phyloP scores from a whole-genome alignment of 2,329 filamentous ascomycete genomes.

The Diaporthe longicolla region DNA sequence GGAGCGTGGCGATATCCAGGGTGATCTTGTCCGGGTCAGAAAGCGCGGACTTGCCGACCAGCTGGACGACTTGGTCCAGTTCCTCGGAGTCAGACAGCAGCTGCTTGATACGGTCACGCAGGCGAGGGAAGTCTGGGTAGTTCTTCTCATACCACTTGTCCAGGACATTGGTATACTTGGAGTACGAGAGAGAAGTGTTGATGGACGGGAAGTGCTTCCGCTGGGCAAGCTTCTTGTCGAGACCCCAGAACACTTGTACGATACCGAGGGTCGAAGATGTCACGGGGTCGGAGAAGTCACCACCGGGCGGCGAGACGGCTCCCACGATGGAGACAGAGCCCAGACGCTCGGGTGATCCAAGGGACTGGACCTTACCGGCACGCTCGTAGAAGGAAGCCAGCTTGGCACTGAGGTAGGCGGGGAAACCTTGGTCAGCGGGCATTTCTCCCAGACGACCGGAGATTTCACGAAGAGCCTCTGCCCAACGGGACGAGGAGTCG shows the following conservation, averaged over 20 bases:
- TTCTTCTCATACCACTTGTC: slow-evolving; percentile 97
- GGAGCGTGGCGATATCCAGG: slow-evolving; percentile 87
- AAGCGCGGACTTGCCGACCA: slow-evolving; percentile 96
- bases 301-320: slow-evolving; percentile 95
- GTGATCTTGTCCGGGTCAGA: slow-evolving; percentile 99
- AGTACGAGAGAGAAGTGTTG: slow-evolving; percentile 95
- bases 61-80: slow-evolving; percentile 97
- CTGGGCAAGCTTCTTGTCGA: slow-evolving; percentile 99
- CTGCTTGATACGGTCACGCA: slow-evolving; percentile 94
- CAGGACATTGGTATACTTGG: slow-evolving; percentile 91
- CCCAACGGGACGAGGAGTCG: slow-evolving; percentile 97
- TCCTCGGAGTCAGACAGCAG: slow-evolving; percentile 96
- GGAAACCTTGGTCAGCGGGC: slow-evolving; percentile 99
- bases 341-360: slow-evolving; percentile 89
- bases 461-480: slow-evolving; percentile 97
- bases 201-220: slow-evolving; percentile 99
- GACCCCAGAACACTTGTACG: slow-evolving; percentile 99
- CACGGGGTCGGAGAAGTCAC: slow-evolving; percentile 99
- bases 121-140: slow-evolving; percentile 91
- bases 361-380: slow-evolving; percentile 86
- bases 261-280: slow-evolving; percentile 95
- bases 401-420: slow-evolving; percentile 96
- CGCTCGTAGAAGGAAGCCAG: slow-evolving; percentile 99
- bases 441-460: slow-evolving; percentile 99
- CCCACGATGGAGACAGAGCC: slow-evolving; percentile 98